Conservation (phyloP, 345 rosid genomes). For the Arabis hirsuta region DNA sequence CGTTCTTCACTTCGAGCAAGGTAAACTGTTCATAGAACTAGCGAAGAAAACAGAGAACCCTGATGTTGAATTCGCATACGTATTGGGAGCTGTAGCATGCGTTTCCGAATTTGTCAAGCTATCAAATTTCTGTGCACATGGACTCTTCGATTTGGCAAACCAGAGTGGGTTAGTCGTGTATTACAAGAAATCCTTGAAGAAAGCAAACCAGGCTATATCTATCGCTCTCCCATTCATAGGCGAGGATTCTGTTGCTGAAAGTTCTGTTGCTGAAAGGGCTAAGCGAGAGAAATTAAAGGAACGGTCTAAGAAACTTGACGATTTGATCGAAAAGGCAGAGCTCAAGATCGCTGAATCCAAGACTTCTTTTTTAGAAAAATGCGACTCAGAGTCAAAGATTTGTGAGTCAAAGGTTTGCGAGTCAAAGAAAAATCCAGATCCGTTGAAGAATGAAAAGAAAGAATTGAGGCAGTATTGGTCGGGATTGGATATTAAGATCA, state of each 20-base stretch:
- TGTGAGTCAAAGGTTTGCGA: background rate
- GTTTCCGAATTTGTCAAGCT: background rate
- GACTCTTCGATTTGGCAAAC: background rate
- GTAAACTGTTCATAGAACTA: background rate
- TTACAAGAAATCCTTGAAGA: constrained; percentile 9
- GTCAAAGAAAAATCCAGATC: background rate
- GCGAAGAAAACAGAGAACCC: background rate
- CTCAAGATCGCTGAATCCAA: constrained; percentile 13
- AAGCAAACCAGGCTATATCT: constrained; percentile 5
- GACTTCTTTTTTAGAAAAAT: background rate
- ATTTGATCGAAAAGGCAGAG: background rate
- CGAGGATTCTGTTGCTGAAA: no score
- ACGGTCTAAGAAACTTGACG: background rate
- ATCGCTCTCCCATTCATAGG: background rate
- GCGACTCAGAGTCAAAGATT: background rate
- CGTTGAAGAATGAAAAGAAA: background rate
- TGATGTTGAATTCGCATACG: background rate
- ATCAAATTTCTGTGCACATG: constrained; percentile 6
- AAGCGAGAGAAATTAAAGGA: no score
- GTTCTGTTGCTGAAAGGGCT: background rate
- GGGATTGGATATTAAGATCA: constrained; percentile 14
- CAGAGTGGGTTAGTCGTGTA: background rate
- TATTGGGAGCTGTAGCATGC: background rate
- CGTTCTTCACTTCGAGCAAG: background rate
- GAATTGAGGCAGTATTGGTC: constrained; percentile 20